These are phyloP conservation scores for Pseudogymnoascus sp. DNA, from an alignment of 2,329 filamentous ascomycete genomes.

Conservation along the genomic window DNA sequence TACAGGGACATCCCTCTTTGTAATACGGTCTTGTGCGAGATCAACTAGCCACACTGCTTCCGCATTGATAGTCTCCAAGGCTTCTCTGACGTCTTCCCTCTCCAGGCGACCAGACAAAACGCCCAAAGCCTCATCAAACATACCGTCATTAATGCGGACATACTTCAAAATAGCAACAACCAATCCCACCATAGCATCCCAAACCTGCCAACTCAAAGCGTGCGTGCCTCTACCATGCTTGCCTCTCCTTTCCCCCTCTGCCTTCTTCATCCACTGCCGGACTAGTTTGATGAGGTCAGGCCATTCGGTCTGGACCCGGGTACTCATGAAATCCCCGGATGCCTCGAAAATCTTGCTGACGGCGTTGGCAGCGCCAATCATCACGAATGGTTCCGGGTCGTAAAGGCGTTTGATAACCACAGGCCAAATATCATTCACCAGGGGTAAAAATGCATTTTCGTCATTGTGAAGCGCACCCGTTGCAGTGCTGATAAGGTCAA, in stretches of 20 bases:
- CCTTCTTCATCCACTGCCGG: conserved; percentile 32
- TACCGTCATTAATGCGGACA: conserved; percentile 56
- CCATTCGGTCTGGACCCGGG: conserved; percentile 69
- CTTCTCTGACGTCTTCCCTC: conserved; percentile 41
- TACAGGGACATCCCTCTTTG: conserved; percentile 31
- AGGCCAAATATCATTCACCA: conserved; percentile 88
- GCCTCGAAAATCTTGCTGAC: conserved; percentile 59
- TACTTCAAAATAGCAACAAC: conserved; percentile 52
- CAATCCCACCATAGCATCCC: conserved; percentile 52
- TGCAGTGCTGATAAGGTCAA: conserved; percentile 67
- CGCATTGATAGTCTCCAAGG: conserved; percentile 55
- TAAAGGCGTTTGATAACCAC: conserved; percentile 61
- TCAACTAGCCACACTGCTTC: conserved; percentile 70
- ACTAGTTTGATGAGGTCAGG: conserved; percentile 44
- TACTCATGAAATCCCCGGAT: conserved; percentile 73
- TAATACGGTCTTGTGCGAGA: conserved; percentile 38
- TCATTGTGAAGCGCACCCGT: conserved; percentile 63
- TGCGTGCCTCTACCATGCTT: conserved; percentile 44
- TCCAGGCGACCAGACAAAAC: conserved; percentile 46
- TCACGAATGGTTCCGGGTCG: conserved; percentile 59
- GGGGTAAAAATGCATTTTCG: conserved; percentile 75
- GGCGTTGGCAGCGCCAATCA: conserved; percentile 59
- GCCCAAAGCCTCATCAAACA: conserved; percentile 63
- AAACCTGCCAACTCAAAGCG: conserved; percentile 52
- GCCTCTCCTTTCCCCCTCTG: conserved; percentile 28